Base-by-base conservation (phyloP, 192 early-diverging fungal species). In the Rhizophagus clarus region DNA sequence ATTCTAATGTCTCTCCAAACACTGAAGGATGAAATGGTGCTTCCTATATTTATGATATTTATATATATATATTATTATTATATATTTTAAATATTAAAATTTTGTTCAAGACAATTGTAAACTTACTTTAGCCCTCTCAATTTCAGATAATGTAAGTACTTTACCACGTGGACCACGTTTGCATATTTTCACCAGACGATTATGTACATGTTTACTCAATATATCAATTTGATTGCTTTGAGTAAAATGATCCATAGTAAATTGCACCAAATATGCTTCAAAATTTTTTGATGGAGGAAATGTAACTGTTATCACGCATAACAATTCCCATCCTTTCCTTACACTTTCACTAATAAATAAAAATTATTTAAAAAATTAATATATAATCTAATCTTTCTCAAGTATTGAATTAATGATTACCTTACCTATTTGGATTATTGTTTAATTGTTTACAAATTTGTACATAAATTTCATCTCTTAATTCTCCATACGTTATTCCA, bases 401-500 rank as follows among this genome's bases (percentile, higher is more conserved):
- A n/a, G 2, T 34, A 34, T 34, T 28, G 24, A 12, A n/a, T n/a
- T 31, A 17, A 4, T 31, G 85, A 42, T 42, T 42, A 42, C 9
- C 82, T 32, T 77, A 90, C 89, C 84, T 84, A 71, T 85, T 87
- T 28, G 96, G 96, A 73, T 97, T 96, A 24, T 91, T 84, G 9
- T 90, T 92, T 45, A 96, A 80, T 79, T 97, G 96, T 83, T 97
- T 97, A 87, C 94, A 95, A 29, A 97, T 82, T 88, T 98, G 97
- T 60, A 96, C 95, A 79, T 95, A 96, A 64, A 97, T 94, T 83
- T 99, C 97, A 82, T 99, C 97, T 42, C 96, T 89, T 82, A 99
- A 83, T 40, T 90, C 87, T 37, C 90, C 93, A 51, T 87, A 82
- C n/a, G 86, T 82, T 28, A 97, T 91, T 20, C 96, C 97, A 28